Percentiles rank a stretch among this genome's conserved stretches.
phyloP scores from a whole-genome alignment of 176 grass and related monocot species.

The Oryza nivara region DNA sequence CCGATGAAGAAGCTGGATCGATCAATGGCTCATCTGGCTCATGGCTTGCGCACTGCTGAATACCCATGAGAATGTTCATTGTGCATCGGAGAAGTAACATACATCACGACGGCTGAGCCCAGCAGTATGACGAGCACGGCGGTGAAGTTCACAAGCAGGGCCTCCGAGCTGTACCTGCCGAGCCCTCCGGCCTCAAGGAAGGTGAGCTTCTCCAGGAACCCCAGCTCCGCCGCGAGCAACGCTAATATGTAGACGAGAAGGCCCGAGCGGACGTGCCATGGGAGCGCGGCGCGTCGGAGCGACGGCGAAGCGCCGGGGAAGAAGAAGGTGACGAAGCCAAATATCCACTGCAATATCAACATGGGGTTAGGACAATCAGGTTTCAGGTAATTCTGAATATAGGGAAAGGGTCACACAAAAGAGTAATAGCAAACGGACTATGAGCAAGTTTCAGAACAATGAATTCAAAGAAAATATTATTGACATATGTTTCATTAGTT shows the following conservation, averaged over 20 bases:
- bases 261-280: slow-evolving; percentile 60
- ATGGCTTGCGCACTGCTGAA: slow-evolving; percentile 42
- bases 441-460: neutral
- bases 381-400: neutral
- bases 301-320: slow-evolving; percentile 54
- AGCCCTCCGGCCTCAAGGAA: slow-evolving; percentile 55
- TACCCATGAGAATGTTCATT: slow-evolving; percentile 34
- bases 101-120: slow-evolving; percentile 61
- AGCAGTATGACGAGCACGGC: slow-evolving; percentile 66
- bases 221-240: slow-evolving; percentile 55
- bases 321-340: slow-evolving; percentile 73
- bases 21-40: neutral
- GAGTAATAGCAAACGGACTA: neutral
- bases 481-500: neutral
- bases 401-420: neutral
- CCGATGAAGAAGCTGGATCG: no score
- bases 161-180: slow-evolving; percentile 55
- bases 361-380: slow-evolving; percentile 8
- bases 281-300: slow-evolving; percentile 33
- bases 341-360: slow-evolving; percentile 59
- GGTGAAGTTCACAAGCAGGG: slow-evolving; percentile 70
- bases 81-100: slow-evolving; percentile 50
- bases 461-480: neutral
- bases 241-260: slow-evolving; percentile 57
- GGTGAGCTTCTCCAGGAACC: slow-evolving; percentile 92